A percentile compares a stretch with the other conserved stretches of the same genome.
Evolutionary conservation across 2,329 filamentous ascomycete genomes (phyloP).

Genomic region (Alternaria gaisen): DNA sequence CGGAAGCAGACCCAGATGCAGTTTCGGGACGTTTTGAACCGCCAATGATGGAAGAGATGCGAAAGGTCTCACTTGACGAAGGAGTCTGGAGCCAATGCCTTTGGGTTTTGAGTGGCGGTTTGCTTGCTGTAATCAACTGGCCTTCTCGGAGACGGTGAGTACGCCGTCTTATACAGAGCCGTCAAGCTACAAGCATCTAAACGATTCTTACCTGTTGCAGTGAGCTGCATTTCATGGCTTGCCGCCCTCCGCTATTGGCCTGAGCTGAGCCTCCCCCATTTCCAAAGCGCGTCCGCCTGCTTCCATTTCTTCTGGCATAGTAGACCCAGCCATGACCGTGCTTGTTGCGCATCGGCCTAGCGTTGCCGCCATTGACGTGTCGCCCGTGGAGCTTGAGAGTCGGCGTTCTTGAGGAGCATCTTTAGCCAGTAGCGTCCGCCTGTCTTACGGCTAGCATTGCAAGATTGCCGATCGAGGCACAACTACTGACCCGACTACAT

Average conservation of each 20-base stretch:
- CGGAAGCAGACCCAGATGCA: conserved; percentile 11
- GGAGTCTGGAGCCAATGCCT: conserved; percentile 38
- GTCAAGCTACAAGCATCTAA: conserved; percentile 25
- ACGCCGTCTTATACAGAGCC: conserved; percentile 48
- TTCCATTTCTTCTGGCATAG: conserved; percentile 35
- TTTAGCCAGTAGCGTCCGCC: conserved; percentile 29
- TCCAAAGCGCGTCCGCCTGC: conserved; percentile 32
- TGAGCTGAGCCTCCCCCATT: conserved; percentile 41
- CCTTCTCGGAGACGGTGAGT: conserved; percentile 35
- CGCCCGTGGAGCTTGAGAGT: conserved; percentile 16
- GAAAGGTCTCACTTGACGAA: conserved; percentile 39
- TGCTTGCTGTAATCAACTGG: conserved; percentile 38
- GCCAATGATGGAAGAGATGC: conserved; percentile 22
- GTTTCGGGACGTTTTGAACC: conserved; percentile 30
- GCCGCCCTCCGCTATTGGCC: conserved; percentile 47
- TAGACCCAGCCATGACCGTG: conserved; percentile 39
- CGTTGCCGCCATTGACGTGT: conserved; percentile 22
- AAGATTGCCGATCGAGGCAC: conserved; percentile 42
- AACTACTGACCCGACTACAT: conserved; percentile 31
- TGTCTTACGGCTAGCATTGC: conserved; percentile 31
- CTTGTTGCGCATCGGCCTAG: conserved; percentile 18
- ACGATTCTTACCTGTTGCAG: conserved; percentile 44
- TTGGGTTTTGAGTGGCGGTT: conserved; percentile 31
- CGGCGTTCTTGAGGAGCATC: conserved; percentile 3
- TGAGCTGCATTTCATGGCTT: conserved; percentile 40